Evolutionary conservation across 768 basidiomycete genomes (phyloP).

Genomic region (Tricholomella constricta): DNA sequence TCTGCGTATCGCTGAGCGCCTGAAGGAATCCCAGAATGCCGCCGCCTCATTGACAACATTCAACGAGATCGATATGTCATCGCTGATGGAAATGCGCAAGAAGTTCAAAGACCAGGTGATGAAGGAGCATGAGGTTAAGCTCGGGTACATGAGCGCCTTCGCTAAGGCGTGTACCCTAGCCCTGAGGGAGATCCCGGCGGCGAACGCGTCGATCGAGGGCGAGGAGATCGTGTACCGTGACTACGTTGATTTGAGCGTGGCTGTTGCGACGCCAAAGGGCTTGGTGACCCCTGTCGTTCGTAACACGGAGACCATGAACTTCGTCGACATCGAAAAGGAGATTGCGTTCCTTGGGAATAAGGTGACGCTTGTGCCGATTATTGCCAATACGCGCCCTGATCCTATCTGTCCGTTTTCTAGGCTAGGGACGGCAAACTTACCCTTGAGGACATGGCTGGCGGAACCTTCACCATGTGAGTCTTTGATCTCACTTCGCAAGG

Average conservation of each 20-base stretch:
- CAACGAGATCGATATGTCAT: conserved; percentile 99
- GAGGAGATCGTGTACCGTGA: conserved; percentile 93
- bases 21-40: conserved; percentile 97
- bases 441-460: conserved; percentile 98
- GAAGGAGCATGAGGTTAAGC: conserved; percentile 92
- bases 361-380: conserved; percentile 35
- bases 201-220: conserved; percentile 93
- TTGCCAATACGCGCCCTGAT: too few species aligned
- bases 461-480: conserved; percentile 95
- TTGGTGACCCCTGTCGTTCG: conserved; percentile 95
- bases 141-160: conserved; percentile 98
- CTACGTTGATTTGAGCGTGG: conserved; percentile 92
- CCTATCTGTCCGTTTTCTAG: conserved; percentile 36
- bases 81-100: conserved; percentile 89
- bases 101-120: conserved; percentile 91
- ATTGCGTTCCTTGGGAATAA: conserved; percentile 91
- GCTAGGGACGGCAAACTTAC: conserved; percentile 91
- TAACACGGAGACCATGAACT: conserved; percentile 84
- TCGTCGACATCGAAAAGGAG: conserved; percentile 92
- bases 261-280: conserved; percentile 97
- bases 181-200: conserved; percentile 88
- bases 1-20: conserved; percentile 91
- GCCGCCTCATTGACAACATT: conserved; percentile 97
- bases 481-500: not conserved
- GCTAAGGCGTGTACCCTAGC: conserved; percentile 84